Evolutionary conservation across 108 stramenopile species (phyloP).

Genomic region (Cylindrotheca fusiformis): DNA sequence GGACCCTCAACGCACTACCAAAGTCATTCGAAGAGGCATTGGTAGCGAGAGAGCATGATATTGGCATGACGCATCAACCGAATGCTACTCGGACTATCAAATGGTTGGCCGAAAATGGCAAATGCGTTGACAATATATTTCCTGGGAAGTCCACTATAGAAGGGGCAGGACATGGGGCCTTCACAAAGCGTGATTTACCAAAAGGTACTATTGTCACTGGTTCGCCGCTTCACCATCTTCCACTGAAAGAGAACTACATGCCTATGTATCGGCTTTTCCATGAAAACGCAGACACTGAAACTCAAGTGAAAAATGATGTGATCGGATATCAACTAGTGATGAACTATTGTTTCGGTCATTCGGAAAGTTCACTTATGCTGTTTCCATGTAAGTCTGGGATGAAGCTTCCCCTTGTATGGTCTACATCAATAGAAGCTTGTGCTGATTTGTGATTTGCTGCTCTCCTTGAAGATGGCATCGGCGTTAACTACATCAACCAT

Average conservation of each 20-base stretch:
- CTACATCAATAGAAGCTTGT: not conserved
- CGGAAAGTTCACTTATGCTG: slow-evolving; percentile 59
- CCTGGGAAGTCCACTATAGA: slow-evolving; percentile 37
- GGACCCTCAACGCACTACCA: not conserved
- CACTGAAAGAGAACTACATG: slow-evolving; percentile 36
- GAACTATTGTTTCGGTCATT: slow-evolving; percentile 71
- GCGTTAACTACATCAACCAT: slow-evolving; percentile 67
- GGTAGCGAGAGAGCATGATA: not conserved
- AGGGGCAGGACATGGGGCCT: slow-evolving; percentile 64
- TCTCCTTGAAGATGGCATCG: slow-evolving; percentile 33
- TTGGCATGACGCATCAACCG: slow-evolving; percentile 11
- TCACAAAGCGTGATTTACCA: slow-evolving; percentile 40
- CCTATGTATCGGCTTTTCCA: slow-evolving; percentile 28
- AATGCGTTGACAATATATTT: slow-evolving; percentile 36
- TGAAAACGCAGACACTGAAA: slow-evolving; percentile 14
- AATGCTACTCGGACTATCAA: slow-evolving; percentile 32
- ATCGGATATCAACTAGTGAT: slow-evolving; percentile 43
- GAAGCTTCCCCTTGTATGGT: slow-evolving; percentile 16
- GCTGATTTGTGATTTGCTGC: too few species aligned
- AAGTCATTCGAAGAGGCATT: not conserved
- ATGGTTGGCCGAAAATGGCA: slow-evolving; percentile 23
- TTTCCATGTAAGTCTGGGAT: slow-evolving; percentile 50
- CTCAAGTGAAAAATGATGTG: slow-evolving; percentile 4
- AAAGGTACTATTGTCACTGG: slow-evolving; percentile 39
- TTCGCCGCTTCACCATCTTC: slow-evolving; percentile 52